Percentiles rank a stretch among this genome's conserved stretches.
Conservation (phyloP, 768 basidiomycete species). For the Trametes cingulata region DNA sequence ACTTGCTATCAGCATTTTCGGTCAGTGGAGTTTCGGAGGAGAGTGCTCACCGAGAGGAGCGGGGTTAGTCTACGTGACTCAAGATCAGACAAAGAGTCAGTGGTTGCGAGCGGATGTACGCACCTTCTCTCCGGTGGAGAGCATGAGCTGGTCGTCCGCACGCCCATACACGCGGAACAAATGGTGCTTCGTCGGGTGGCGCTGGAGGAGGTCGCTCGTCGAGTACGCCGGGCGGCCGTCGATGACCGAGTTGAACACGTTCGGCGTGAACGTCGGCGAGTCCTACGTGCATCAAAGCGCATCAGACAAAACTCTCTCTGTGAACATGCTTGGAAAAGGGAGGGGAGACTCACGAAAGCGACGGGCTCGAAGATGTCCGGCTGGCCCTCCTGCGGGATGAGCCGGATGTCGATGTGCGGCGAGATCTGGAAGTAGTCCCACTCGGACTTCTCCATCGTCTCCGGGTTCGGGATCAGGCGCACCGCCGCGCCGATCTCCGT, state of each 20-base stretch:
- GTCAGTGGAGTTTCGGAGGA: neutral
- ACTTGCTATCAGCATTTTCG: neutral
- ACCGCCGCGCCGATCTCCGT: slow-evolving; percentile 20
- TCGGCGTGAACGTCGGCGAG: slow-evolving; percentile 18
- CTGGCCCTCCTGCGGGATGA: slow-evolving; percentile 18
- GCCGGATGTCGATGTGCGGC: slow-evolving; percentile 19
- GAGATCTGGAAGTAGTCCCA: slow-evolving; percentile 30
- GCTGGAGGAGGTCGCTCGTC: slow-evolving; percentile 43
- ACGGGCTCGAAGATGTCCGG: slow-evolving; percentile 23
- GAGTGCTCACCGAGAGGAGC: slow-evolving; percentile 34
- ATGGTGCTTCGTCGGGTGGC: slow-evolving; percentile 41
- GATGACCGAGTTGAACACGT: slow-evolving; percentile 23
- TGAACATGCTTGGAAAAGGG: neutral
- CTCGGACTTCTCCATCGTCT: slow-evolving; percentile 16
- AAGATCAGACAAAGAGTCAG: neutral
- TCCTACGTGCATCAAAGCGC: neutral
- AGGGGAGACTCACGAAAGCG: slow-evolving; percentile 16
- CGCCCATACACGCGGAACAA: slow-evolving; percentile 45
- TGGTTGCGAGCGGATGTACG: neutral
- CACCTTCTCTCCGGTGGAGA: slow-evolving; percentile 45
- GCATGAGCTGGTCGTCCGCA: slow-evolving; percentile 48
- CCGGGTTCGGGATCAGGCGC: slow-evolving; percentile 14
- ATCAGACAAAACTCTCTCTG: neutral
- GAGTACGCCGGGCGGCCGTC: slow-evolving; percentile 38
- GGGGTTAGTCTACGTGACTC: slow-evolving; percentile 37